phyloP scores from a whole-genome alignment of 306 rosid species.

The Begonia fuchsioides region DNA sequence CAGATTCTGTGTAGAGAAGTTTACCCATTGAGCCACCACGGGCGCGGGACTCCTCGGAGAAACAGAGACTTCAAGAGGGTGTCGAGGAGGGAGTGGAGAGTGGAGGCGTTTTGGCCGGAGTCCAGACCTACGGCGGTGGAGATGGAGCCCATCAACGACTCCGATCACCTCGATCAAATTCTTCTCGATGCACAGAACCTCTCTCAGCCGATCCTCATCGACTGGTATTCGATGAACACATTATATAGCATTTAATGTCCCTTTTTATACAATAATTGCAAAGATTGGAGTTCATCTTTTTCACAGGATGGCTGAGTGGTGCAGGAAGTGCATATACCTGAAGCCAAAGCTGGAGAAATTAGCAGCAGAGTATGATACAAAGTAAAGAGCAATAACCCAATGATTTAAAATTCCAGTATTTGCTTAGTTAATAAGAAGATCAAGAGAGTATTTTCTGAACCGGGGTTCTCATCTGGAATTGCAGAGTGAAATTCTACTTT shows the following conservation, averaged over 20 bases:
- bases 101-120: slow-evolving; percentile 50
- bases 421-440: not conserved
- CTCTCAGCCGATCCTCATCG: slow-evolving; percentile 59
- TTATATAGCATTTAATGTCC: no score
- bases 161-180: slow-evolving; percentile 62
- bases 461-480: not conserved
- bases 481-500: slow-evolving; percentile 53
- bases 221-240: slow-evolving; percentile 27
- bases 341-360: slow-evolving; percentile 91
- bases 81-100: slow-evolving; percentile 7
- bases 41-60: slow-evolving; percentile 19
- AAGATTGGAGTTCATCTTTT: not conserved
- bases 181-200: slow-evolving; percentile 31
- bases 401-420: not conserved
- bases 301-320: slow-evolving; percentile 92
- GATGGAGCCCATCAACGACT: slow-evolving; percentile 48
- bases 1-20: slow-evolving; percentile 31
- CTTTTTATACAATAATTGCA: no score
- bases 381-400: slow-evolving; percentile 17
- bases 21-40: slow-evolving; percentile 9
- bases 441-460: not conserved
- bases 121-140: slow-evolving; percentile 35
- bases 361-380: slow-evolving; percentile 61
- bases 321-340: slow-evolving; percentile 84
- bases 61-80: slow-evolving; percentile 22